A percentile compares a stretch with the other conserved stretches of the same genome.
phyloP scores from a whole-genome alignment of 441 rosid genomes.

The Isatis lusitanica region DNA sequence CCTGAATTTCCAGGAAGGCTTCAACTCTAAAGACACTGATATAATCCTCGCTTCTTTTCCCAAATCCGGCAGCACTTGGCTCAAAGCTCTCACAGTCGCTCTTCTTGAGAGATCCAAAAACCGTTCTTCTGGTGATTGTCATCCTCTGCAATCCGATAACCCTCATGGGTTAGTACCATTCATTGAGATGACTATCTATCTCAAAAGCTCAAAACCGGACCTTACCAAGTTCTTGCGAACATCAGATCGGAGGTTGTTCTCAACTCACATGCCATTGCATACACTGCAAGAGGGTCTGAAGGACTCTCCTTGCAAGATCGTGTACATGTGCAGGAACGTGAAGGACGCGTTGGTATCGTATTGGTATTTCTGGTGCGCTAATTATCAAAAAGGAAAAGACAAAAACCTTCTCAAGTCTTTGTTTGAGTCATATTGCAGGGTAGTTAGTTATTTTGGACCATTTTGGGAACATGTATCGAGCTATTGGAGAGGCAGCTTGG shows the following conservation, averaged over 20 bases:
- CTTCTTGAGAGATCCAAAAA: constrained; percentile 30
- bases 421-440: constrained; percentile 29
- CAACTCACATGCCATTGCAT: constrained; percentile 50
- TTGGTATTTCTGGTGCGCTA: constrained; percentile 42
- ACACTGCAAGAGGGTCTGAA: constrained; percentile 40
- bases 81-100: constrained; percentile 52
- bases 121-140: constrained; percentile 16
- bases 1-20: constrained; percentile 36
- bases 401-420: not conserved
- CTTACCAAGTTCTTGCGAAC: constrained; percentile 17
- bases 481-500: constrained; percentile 36
- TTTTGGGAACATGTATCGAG: constrained; percentile 40
- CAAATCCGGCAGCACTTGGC: constrained; percentile 67
- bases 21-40: constrained; percentile 42
- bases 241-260: constrained; percentile 43
- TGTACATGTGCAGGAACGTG: constrained; percentile 58
- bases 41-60: constrained; percentile 48
- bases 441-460: constrained; percentile 20
- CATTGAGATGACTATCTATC: constrained; percentile 31
- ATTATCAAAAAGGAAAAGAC: not conserved
- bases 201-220: constrained; percentile 33
- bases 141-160: constrained; percentile 41
- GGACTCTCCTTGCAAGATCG: constrained; percentile 46
- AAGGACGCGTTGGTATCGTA: constrained; percentile 61
- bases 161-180: constrained; percentile 41